A percentile compares a stretch with the other conserved stretches of the same genome.
phyloP scores from a whole-genome alignment of 2,329 filamentous ascomycete species.

The Colletotrichum tabaci region DNA sequence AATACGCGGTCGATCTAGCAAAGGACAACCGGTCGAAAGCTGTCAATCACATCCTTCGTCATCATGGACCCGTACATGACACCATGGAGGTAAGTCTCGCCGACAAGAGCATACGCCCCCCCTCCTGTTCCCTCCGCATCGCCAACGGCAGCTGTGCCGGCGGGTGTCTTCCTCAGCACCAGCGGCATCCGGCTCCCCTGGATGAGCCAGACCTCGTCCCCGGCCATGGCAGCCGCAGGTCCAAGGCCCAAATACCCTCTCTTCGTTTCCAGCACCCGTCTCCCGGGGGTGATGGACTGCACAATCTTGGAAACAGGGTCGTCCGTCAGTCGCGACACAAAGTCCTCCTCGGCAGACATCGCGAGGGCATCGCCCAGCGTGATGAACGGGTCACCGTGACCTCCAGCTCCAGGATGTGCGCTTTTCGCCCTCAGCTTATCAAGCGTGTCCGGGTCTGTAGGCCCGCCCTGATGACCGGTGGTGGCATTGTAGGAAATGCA shows the following conservation, averaged over 20 bases:
- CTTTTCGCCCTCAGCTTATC: neutral
- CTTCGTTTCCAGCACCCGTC: neutral
- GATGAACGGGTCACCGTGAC: neutral
- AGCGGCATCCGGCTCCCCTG: constrained; percentile 27
- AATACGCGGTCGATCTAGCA: neutral
- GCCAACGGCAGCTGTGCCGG: neutral
- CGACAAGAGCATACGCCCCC: neutral
- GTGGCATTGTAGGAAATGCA: constrained; percentile 17
- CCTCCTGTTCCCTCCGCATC: neutral
- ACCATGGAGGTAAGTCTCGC: constrained; percentile 26
- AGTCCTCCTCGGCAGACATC: neutral
- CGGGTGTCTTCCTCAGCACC: neutral
- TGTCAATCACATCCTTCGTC: neutral
- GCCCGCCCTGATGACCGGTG: neutral
- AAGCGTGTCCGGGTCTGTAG: neutral
- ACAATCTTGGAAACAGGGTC: constrained; percentile 16
- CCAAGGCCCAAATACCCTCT: constrained; percentile 7
- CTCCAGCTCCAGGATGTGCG: neutral
- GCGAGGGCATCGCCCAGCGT: neutral
- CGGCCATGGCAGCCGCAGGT: neutral
- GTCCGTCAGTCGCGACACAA: neutral
- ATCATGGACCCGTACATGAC: constrained; percentile 28
- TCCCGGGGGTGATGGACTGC: constrained; percentile 3
- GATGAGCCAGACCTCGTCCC: constrained; percentile 30
- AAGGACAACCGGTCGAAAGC: neutral